These are phyloP conservation scores for Diaporthe vexans DNA, from an alignment of 2,329 filamentous ascomycete genomes.

Conservation along the genomic window DNA sequence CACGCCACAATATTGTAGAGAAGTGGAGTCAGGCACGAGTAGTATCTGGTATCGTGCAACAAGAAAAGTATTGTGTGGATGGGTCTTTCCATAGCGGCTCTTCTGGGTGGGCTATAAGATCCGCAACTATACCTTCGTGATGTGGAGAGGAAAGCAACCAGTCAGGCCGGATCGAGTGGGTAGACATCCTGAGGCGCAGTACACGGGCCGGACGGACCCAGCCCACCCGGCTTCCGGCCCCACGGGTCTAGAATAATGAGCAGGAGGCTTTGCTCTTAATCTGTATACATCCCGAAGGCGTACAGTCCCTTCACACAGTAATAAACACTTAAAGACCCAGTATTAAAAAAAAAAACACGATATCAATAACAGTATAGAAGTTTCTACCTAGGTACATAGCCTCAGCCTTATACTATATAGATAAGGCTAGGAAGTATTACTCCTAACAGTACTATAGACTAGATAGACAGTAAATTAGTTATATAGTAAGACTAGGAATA, in stretches of 20 bases:
- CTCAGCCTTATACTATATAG: no score
- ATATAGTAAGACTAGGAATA: no score
- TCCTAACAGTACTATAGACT: no score
- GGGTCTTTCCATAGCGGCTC: neutral
- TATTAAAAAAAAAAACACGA: no score
- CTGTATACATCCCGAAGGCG: no score
- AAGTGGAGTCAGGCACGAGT: neutral
- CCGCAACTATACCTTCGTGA: neutral
- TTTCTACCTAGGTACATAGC: no score
- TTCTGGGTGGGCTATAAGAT: neutral
- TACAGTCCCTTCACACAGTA: no score
- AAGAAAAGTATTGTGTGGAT: constrained; percentile 2
- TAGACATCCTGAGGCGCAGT: neutral
- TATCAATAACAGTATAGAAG: no score
- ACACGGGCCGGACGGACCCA: neutral
- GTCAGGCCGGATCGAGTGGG: neutral
- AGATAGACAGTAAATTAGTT: no score
- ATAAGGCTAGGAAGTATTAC: no score
- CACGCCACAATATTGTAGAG: neutral
- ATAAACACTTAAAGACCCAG: no score
- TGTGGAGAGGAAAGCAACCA: neutral
- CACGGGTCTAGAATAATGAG: neutral
- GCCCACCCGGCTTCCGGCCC: constrained; percentile 21
- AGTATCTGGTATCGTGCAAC: constrained; percentile 19
- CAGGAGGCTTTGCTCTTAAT: no score